Base-by-base conservation (phyloP, 495 filamentous ascomycete genomes). In the Penicillium atrosanguineum region DNA sequence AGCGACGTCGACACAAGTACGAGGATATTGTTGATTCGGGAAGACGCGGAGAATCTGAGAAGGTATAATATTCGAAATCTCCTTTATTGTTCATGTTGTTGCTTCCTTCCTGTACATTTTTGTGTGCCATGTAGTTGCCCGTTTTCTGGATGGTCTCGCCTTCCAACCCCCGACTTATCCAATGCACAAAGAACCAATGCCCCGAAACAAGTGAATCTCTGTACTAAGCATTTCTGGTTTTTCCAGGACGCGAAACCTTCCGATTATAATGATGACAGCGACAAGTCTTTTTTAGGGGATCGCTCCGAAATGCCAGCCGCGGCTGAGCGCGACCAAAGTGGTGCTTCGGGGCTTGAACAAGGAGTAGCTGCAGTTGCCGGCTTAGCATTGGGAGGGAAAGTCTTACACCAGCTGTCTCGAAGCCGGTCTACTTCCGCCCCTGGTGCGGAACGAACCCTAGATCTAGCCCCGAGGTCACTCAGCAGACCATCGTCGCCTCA, bases 221-320 rank as follows among this genome's bases (percentile, higher is more conserved):
- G 48, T 70, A 69, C 74, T 77, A 69, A 77, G 66, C 58, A 45
- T 55, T 63, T 58, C 58, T 65, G 52, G 63, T 64, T 52, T 58
- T 67, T 70, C 64, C 65, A 78, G 73, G 72, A 70, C 61, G 67
- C 56, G 60, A 56, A 54, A 49, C 57, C 25, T 54, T 60, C 68
- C 42, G 61, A 63, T 51, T 61, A 64, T 63, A 63, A 65, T 46
- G 60, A 72, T 54, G 60, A 71, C 48, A 47, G 60, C 54, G 59
- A 73, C 48, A 51, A 64, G 28, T 70, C 72, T 77, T 79, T 78
- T 76, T 77, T 81, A 79, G 74, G 60, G 54, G 67, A 70, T 56
- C 60, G 74, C 75, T 74, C 71, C 64, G 75, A 76, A 73, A 70
- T 76, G 69, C 76, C 70, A 68, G 49, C 50, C 47, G 56, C 51